Evolutionary conservation across 2,329 filamentous ascomycete species (phyloP), one percentile per base, ranked within the genome.

Genomic region (Diplodia corticola): DNA sequence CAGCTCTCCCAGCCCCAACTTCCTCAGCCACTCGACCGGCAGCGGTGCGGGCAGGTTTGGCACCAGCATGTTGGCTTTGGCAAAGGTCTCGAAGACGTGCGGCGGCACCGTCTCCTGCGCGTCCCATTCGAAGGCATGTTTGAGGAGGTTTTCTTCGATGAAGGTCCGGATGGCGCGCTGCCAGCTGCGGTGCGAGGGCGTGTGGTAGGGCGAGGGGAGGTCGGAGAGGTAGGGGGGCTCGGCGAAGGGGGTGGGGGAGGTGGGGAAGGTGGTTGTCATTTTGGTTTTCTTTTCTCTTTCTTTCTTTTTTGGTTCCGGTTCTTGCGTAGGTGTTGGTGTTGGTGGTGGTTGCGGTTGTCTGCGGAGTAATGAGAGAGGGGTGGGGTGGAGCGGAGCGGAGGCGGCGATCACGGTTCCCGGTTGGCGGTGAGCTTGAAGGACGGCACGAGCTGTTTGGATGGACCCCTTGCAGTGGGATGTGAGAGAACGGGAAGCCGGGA

Each of bases 141-240:
- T 80, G 60, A 85, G 79, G 5, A 92, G 79, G 71, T 92, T 80
- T 70, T 90, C 82, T 59, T 84, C 82, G 53, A 90, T 81, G 74
- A 92, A 92, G 5, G 81, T 83, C 40, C 88, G 87, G 73, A 88
- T 89, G 69, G 84, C 85, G 74, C 87, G 86, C 74, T 93, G 90
- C 82, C 88, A 91, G 73, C 79, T 80, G 15, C 81, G 80, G 74
- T 92, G 89, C 4, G 87, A 86, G 3, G 84, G 81, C 26, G 84
- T 88, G 79, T 90, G 91, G 79, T 91, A 90, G 13, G 90, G 87
- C 0, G 88, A 90, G 0, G 90, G 90, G 2, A 91, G 81, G 63
- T 89, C 89, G 70, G 82, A 82, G 54, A 92, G 83, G 79, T 89
- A 92, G 1, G 89, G 85, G 1, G 90, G 90, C 71, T 93, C 90